These are phyloP conservation scores for Puccinia hordei DNA, from an alignment of 1,284 basidiomycete genomes.

Conservation along the genomic window DNA sequence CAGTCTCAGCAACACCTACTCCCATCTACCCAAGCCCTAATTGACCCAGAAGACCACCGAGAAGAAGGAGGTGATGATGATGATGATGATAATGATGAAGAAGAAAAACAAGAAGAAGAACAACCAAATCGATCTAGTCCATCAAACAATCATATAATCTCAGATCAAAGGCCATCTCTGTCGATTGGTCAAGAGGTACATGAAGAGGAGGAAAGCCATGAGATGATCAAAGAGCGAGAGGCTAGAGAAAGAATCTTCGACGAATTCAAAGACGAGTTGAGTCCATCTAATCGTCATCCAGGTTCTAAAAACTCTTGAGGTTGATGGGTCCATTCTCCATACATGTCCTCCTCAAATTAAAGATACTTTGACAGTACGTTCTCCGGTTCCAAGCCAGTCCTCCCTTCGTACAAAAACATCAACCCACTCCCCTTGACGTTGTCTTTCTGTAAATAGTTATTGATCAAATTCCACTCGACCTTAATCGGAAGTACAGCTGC, in stretches of 20 bases:
- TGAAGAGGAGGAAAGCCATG: neutral
- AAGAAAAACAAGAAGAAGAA: neutral
- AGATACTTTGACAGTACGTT: constrained; percentile 47
- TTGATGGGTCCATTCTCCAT: neutral
- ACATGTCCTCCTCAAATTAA: neutral
- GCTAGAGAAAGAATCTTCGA: constrained; percentile 40
- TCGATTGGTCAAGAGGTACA: neutral
- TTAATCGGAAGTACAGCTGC: constrained; percentile 32
- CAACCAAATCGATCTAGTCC: neutral
- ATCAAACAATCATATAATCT: neutral
- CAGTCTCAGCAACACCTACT: neutral
- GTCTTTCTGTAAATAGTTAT: constrained; percentile 33
- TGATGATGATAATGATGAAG: neutral
- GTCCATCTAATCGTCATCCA: neutral
- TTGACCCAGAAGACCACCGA: neutral
- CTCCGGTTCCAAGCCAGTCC: neutral
- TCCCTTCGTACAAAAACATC: neutral
- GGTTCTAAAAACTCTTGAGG: neutral
- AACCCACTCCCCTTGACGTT: neutral
- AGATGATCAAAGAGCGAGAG: constrained; percentile 9
- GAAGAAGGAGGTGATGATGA: too few relatives aligned
- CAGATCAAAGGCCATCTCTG: neutral
- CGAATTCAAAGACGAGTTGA: constrained; percentile 42
- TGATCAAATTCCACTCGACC: constrained; percentile 43
- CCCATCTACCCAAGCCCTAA: neutral